These are phyloP conservation scores for Phialophora expanda DNA, from an alignment of 2,329 filamentous ascomycete species.

Conservation along the genomic window DNA sequence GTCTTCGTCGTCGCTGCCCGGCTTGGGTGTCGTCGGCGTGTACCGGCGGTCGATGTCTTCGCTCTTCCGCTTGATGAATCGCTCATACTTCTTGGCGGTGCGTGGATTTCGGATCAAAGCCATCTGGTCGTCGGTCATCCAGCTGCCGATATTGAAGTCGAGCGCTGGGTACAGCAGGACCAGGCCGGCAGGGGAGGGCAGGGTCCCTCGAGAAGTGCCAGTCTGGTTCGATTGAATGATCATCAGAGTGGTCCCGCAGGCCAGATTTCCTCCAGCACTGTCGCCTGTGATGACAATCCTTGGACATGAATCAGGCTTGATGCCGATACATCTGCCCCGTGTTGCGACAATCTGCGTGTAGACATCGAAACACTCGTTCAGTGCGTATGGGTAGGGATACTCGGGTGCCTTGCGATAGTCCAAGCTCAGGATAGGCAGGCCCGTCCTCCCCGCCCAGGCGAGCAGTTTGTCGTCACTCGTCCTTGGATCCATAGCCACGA, in stretches of 20 bases:
- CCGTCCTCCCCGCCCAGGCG: constrained; percentile 87
- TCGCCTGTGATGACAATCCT: constrained; percentile 77
- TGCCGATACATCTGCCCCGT: constrained; percentile 74
- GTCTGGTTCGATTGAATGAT: constrained; percentile 71
- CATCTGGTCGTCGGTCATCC: constrained; percentile 99
- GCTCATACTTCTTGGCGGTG: constrained; percentile 68
- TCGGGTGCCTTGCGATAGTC: constrained; percentile 91
- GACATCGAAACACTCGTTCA: constrained; percentile 87
- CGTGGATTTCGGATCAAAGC: constrained; percentile 76
- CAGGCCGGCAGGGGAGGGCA: constrained; percentile 78
- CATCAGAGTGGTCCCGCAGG: constrained; percentile 83
- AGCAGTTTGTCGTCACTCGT: constrained; percentile 93
- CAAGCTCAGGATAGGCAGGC: constrained; percentile 85
- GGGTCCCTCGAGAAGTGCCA: constrained; percentile 56
- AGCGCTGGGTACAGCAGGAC: constrained; percentile 87
- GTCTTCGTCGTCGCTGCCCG: constrained; percentile 73
- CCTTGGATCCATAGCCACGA: constrained; percentile 95
- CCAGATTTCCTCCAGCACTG: constrained; percentile 81
- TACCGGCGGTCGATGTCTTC: constrained; percentile 69
- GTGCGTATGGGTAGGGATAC: constrained; percentile 79
- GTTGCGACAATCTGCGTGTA: constrained; percentile 76
- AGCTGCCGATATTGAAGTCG: constrained; percentile 97
- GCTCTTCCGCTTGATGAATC: constrained; percentile 80
- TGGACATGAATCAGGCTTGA: constrained; percentile 69
- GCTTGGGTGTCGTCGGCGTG: constrained; percentile 79